Base-by-base conservation (phyloP, 805 yeast genomes). In the Maudiozyma barnettii region DNA sequence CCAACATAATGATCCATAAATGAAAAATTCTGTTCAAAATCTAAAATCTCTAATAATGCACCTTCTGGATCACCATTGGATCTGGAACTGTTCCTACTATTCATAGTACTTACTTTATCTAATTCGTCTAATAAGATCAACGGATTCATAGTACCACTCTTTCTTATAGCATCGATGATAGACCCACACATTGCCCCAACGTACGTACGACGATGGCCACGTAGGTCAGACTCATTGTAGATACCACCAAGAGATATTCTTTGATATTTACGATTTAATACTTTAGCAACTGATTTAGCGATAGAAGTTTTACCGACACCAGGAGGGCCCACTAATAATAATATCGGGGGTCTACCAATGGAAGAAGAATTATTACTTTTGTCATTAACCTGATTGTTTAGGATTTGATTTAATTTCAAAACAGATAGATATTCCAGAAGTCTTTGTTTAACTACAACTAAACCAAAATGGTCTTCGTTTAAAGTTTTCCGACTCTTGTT, bases 271-370 rank as follows among this genome's bases (percentile, higher is more conserved):
- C 98, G 78, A 63, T 83, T 77, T 59, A 93, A 74, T 0, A 97
- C 83, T 54, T 84, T 83, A 8, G 99, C 98, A 63, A 93, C 86
- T 0, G 97, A 88, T 65, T 82, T 85, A 52, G 96, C 98, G 60
- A 93, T 89, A 0, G 98, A 91, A 0, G 99, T 93, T 65, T 93
- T 93, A 68, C 99, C 99, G 20, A 95, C 97, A 71, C 99, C 99
- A 1, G 99, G 99, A 19, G 99, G 99, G 12, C 99, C 99, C 37
- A 88, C 95, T 56, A 93, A 79, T 69, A 98, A 91, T 45, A 93
- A 74, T 49, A 93, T 93, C 6, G 96, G 96, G 1, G 95, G 53
- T 67, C 90, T 91, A 61, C 99, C 98, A 61, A 88, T 95, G 13
- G 31, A 29, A n/a, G 16, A n/a, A 5, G 7, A 9, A 1, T 33